Base-by-base conservation (phyloP, 2,329 filamentous ascomycete genomes). In the Sporothrix schenckii region DNA sequence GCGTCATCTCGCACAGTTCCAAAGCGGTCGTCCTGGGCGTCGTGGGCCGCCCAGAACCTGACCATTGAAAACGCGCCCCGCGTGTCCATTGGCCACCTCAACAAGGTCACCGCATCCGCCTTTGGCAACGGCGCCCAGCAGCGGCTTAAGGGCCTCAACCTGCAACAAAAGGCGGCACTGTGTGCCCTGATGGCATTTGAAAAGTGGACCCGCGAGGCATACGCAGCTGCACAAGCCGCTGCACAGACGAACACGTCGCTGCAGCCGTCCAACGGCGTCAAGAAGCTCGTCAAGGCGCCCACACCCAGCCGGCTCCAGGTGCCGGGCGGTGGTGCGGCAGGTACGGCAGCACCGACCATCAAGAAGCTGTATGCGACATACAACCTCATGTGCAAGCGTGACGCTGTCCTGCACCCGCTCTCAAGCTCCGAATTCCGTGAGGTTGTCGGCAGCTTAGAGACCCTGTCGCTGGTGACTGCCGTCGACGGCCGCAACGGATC, bases 141-240 rank as follows among this genome's bases (percentile, higher is more conserved):
- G 75, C 88, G 95, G 71, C 87, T 99, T 16, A 91, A 92, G 79
- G 89, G 90, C 4, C 87, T 99, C 70, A 99, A 98, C 78, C 85
- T 99, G 2, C 96, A 99, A 78, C 95, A 99, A 80, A 98, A 97
- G 79, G 95, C 94, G 4, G 93, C 94, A 0, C 85, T 99, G 11
- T 99, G 95, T 81, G 89, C 94, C 0, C 84, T 99, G 16, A 86
- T 94, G 52, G 92, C 93, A 2, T 88, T 95, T n/a, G 94, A 97
- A 79, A 92, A 91, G 75, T 89, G 88, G 73, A 90, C 87, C 74
- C 84, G 88, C 65, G 82, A 82, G 69, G 81, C 83, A 70, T 87
- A 81, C 75, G 81, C 81, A 21, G 39, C 66, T 0, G 53, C 49
- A 21, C 67, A 68, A 30, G 58, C 63, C 1, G 54, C 68, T 19